Conservation (phyloP, 441 rosid genomes). For the Metrosideros polymorpha region DNA sequence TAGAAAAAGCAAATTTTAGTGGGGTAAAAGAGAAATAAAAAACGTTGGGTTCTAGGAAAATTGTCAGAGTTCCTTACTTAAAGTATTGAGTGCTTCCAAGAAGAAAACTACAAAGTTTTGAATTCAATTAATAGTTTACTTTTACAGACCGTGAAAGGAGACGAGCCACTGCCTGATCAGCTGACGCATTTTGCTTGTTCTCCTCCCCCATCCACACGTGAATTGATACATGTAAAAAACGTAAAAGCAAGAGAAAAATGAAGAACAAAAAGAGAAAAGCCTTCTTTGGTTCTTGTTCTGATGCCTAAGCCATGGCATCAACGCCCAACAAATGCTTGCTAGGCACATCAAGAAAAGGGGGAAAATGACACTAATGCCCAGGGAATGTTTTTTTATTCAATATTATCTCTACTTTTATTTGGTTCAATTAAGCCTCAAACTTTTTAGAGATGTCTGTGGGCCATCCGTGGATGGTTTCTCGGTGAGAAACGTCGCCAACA, state of each 20-base stretch:
- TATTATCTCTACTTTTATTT: background rate
- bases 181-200: background rate
- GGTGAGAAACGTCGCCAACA: background rate
- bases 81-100: constrained; percentile 26
- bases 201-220: background rate
- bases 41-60: background rate
- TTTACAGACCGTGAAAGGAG: background rate
- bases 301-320: background rate
- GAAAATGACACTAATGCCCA: background rate
- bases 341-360: background rate
- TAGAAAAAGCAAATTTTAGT: constrained; percentile 4
- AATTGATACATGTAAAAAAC: background rate
- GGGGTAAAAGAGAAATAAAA: background rate
- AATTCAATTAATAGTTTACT: background rate
- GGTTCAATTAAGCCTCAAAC: background rate
- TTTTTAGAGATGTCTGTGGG: background rate
- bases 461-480: background rate
- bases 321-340: background rate
- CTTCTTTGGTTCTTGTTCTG: background rate
- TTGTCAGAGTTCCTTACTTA: constrained; percentile 14
- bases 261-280: background rate
- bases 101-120: constrained; percentile 12
- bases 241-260: background rate
- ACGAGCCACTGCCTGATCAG: background rate
- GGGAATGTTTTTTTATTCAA: background rate